These are phyloP conservation scores for Nakaseomyces bracarensis DNA, from an alignment of 1,139 yeast species.

Conservation along the genomic window DNA sequence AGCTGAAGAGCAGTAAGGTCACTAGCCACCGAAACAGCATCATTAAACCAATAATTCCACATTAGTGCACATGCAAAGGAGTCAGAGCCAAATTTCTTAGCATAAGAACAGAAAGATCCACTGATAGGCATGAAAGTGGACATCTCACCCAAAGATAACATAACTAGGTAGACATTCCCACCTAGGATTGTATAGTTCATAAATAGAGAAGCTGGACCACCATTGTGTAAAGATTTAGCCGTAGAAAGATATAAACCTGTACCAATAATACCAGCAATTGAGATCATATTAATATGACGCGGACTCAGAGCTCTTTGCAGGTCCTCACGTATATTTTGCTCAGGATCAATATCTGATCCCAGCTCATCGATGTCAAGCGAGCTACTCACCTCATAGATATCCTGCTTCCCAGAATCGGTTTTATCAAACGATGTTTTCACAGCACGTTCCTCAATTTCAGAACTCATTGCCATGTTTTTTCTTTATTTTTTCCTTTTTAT, in stretches of 20 bases:
- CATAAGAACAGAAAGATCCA: constrained; percentile 55
- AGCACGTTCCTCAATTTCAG: not conserved
- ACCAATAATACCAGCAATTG: constrained; percentile 61
- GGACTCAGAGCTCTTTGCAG: constrained; percentile 39
- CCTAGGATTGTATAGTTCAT: constrained; percentile 54
- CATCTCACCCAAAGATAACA: constrained; percentile 61
- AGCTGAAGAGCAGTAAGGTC: constrained; percentile 55
- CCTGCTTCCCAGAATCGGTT: constrained; percentile 6
- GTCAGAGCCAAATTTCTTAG: constrained; percentile 52
- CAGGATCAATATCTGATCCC: constrained; percentile 12
- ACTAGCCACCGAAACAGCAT: constrained; percentile 53
- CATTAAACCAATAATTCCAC: constrained; percentile 58
- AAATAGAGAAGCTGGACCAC: constrained; percentile 59
- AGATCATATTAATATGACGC: constrained; percentile 53
- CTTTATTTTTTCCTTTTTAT: not conserved
- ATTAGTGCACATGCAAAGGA: constrained; percentile 57
- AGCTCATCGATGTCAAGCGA: constrained; percentile 8
- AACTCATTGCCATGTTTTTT: not conserved
- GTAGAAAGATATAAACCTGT: constrained; percentile 59
- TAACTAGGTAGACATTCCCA: constrained; percentile 47
- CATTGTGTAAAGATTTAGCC: constrained; percentile 48
- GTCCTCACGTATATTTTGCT: constrained; percentile 16
- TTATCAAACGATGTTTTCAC: not conserved
- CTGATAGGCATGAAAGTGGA: constrained; percentile 54
- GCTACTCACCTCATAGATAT: constrained; percentile 6